These are phyloP conservation scores for Tricholoma saponaceum DNA, from an alignment of 768 basidiomycete genomes.

Conservation along the genomic window DNA sequence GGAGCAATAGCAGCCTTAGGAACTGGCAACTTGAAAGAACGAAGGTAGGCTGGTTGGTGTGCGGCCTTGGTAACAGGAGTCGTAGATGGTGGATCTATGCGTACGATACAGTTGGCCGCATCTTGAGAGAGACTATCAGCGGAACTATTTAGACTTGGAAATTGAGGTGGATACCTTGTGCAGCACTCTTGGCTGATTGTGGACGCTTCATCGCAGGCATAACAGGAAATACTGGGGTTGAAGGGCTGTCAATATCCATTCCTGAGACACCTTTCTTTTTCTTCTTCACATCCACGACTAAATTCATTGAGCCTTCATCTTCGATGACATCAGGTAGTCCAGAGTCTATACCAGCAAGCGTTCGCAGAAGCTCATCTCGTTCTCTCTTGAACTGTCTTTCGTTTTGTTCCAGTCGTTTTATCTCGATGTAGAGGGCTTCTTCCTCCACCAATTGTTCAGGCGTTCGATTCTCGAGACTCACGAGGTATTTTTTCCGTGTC, in stretches of 20 bases:
- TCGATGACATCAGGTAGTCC: conserved; percentile 73
- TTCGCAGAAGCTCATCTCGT: conserved; percentile 81
- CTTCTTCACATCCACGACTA: conserved; percentile 51
- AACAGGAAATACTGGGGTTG: conserved; percentile 35
- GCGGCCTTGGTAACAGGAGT: conserved; percentile 68
- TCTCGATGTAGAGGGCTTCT: conserved; percentile 89
- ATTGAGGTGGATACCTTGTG: conserved; percentile 44
- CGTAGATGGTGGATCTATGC: conserved; percentile 52
- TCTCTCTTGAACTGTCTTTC: conserved; percentile 87
- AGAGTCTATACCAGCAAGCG: conserved; percentile 81
- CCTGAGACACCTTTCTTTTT: conserved; percentile 47
- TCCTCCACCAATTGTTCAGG: conserved; percentile 90
- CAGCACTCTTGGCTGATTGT: conserved; percentile 51
- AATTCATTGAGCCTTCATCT: conserved; percentile 54
- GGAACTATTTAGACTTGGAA: neutral
- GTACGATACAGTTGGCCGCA: conserved; percentile 67
- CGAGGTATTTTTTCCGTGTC: conserved; percentile 83
- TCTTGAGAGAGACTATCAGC: conserved; percentile 38
- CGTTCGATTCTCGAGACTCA: conserved; percentile 84
- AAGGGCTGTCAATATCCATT: conserved; percentile 45
- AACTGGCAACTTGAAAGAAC: conserved; percentile 79
- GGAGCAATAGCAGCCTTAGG: conserved; percentile 73
- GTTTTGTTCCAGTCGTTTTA: conserved; percentile 92
- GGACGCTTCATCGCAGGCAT: conserved; percentile 36
- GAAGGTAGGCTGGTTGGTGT: conserved; percentile 76